Conservation (phyloP, 345 rosid genomes). For the Turritis glabra region DNA sequence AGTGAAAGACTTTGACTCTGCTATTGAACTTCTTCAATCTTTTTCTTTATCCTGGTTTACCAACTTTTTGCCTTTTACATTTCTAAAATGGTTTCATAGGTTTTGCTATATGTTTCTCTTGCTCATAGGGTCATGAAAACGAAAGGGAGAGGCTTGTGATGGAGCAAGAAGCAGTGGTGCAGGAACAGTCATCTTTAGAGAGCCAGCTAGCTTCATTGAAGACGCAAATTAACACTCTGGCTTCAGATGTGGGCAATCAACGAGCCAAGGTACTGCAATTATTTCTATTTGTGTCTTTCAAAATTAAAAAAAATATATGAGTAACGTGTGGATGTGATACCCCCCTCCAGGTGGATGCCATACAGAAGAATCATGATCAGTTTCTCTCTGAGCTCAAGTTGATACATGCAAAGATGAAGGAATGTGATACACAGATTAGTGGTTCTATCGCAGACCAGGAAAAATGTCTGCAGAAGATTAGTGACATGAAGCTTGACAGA, state of each 20-base stretch:
- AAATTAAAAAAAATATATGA: background rate
- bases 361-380: conserved; percentile 52
- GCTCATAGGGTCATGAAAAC: conserved; percentile 63
- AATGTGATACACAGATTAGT: conserved; percentile 86
- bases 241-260: conserved; percentile 65
- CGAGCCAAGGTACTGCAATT: conserved; percentile 53
- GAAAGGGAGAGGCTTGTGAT: conserved; percentile 76
- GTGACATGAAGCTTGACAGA: conserved; percentile 71
- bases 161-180: conserved; percentile 80
- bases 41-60: conserved; percentile 17
- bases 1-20: conserved; percentile 4
- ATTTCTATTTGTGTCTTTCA: conserved; percentile 3
- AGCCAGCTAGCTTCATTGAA: conserved; percentile 63
- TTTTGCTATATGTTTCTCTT: conserved; percentile 19
- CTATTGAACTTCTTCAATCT: background rate
- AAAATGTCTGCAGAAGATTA: conserved; percentile 58
- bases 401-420: conserved; percentile 75
- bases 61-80: conserved; percentile 1
- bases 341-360: conserved; percentile 59
- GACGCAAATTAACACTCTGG: conserved; percentile 57
- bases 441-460: conserved; percentile 67
- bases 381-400: conserved; percentile 63
- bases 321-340: conserved; percentile 12
- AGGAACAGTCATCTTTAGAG: conserved; percentile 68
- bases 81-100: conserved; percentile 14